phyloP scores from a whole-genome alignment of 2,329 filamentous ascomycete genomes.

The Fusarium sp. region DNA sequence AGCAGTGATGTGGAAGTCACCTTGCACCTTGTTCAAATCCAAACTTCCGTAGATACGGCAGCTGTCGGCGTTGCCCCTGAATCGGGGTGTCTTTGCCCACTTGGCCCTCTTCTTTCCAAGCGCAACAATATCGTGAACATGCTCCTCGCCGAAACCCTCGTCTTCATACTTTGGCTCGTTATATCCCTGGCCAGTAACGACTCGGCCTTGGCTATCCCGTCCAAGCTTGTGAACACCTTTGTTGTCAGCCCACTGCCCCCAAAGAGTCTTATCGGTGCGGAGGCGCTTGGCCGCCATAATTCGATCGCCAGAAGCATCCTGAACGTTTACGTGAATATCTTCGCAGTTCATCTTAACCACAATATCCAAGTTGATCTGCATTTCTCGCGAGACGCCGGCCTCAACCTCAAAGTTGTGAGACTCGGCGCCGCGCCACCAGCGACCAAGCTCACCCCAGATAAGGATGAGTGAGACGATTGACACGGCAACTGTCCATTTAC shows the following conservation, averaged over 20 bases:
- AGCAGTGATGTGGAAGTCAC: constrained; percentile 97
- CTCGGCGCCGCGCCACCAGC: constrained; percentile 88
- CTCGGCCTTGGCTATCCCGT: constrained; percentile 64
- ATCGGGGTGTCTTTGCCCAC: constrained; percentile 79
- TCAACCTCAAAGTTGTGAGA: constrained; percentile 94
- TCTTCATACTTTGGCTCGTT: constrained; percentile 63
- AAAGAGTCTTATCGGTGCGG: constrained; percentile 80
- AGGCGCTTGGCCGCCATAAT: constrained; percentile 85
- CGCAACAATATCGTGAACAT: constrained; percentile 90
- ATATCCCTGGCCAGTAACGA: constrained; percentile 64
- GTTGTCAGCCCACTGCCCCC: constrained; percentile 82
- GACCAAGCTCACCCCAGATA: constrained; percentile 78
- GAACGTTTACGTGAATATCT: constrained; percentile 95
- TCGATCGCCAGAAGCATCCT: constrained; percentile 92
- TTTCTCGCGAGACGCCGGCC: constrained; percentile 84
- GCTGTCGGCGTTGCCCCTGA: constrained; percentile 73
- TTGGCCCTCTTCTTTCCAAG: constrained; percentile 73
- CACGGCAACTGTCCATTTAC: constrained; percentile 92
- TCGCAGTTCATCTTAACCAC: constrained; percentile 89
- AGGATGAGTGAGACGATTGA: constrained; percentile 79
- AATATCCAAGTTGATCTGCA: constrained; percentile 97
- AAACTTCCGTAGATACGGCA: constrained; percentile 92
- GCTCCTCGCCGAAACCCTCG: constrained; percentile 80
- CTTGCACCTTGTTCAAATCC: constrained; percentile 96
- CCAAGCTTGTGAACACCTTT: constrained; percentile 74